Base-by-base conservation (phyloP, 441 rosid genomes). In the Euphorbia corollata region DNA sequence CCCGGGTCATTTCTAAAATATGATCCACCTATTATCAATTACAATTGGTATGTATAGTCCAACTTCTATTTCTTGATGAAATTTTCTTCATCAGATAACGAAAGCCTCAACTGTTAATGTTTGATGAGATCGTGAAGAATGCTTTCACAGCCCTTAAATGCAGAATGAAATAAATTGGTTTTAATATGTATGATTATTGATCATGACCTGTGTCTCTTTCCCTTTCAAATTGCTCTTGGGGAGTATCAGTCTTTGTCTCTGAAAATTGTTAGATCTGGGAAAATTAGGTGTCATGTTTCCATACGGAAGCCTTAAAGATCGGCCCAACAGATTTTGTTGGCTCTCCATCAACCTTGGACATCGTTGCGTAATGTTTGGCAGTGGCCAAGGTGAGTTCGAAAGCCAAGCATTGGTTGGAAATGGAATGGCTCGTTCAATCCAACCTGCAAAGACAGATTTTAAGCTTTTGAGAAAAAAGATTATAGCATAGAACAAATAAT, bases 311-410 rank as follows among this genome's bases (percentile, higher is more conserved):
- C 56, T 51, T 19, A n/a, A 16, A 51, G 56, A 19, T 51, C 23
- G 10, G n/a, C 56, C 23, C 23, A n/a, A 51, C 23, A 19, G 56
- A 51, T 51, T 51, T n/a, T 51, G 56, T 51, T 51, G 56, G 56
- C 56, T 22, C 53, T 66, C 34, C 38, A 36, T 32, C 61, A 20
- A 65, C 19, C 38, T 57, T 22, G 53, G 71, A 68, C 67, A 34
- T 38, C 62, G 72, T 34, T 24, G 75, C 56, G 54, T 68, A 51
- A 36, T 20, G 54, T 66, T 65, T 41, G 66, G 59, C 55, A 74
- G 48, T 72, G 60, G 76, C 65, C 67, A 61, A 41, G 48, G 38
- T 34, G 41, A 64, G 64, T 65, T 54, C 32, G 51, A 57, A 66
- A 69, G 66, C 67, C 69, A 64, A 24, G 30, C 43, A 39, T 32